Evolutionary conservation across 140 eudicot species (phyloP).

Genomic region (Cichorium intybus): DNA sequence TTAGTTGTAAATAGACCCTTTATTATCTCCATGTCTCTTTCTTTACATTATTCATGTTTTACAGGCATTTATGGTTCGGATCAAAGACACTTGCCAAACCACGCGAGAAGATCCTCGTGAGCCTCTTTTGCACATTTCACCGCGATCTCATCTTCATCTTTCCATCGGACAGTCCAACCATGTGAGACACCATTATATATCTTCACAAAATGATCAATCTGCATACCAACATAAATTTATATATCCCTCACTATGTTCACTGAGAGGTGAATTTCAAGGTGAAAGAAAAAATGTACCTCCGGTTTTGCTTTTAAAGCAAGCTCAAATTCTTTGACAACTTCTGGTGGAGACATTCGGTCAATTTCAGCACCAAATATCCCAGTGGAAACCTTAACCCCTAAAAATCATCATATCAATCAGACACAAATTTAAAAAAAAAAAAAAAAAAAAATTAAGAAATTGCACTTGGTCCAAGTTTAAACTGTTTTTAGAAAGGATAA

Average conservation of each 20-base stretch:
- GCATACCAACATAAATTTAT: not conserved
- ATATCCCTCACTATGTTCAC: not conserved
- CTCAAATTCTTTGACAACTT: constrained; percentile 52
- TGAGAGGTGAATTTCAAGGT: constrained; percentile 1
- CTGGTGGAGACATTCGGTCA: constrained; percentile 64
- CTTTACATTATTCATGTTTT: constrained; percentile 1
- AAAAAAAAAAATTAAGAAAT: too few species aligned
- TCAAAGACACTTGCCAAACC: constrained; percentile 46
- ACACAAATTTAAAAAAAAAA: not conserved
- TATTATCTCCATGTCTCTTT: not conserved
- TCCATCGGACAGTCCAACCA: constrained; percentile 83
- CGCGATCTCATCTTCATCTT: constrained; percentile 41
- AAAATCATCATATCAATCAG: constrained; percentile 2
- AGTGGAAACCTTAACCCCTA: constrained; percentile 72
- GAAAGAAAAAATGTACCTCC: constrained; percentile 34
- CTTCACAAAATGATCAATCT: constrained; percentile 69
- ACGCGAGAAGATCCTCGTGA: constrained; percentile 53
- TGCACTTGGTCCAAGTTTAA: too few species aligned
- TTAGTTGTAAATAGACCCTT: not conserved
- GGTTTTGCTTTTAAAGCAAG: constrained; percentile 46
- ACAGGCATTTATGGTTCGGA: constrained; percentile 1
- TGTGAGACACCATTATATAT: constrained; percentile 67
- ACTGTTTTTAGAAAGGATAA: not conserved
- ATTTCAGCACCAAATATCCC: constrained; percentile 69
- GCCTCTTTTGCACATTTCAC: constrained; percentile 66